Evolutionary conservation across 2,329 filamentous ascomycete genomes (phyloP).

Genomic region (Diaporthe sp.): DNA sequence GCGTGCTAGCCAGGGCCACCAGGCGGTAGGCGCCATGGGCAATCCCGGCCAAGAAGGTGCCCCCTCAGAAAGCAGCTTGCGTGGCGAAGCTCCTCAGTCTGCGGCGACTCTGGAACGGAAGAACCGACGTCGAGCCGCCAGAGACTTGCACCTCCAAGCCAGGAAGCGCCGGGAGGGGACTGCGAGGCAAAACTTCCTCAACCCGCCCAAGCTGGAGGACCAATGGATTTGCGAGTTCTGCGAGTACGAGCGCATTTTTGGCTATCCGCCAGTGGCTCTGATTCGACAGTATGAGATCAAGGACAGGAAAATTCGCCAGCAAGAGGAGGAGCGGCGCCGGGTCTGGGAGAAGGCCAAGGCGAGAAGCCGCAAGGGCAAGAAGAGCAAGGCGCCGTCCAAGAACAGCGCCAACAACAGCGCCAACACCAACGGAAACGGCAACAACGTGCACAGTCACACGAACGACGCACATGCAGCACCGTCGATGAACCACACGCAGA

Average conservation of each 20-base stretch:
- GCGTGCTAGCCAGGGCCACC: slow-evolving; percentile 28
- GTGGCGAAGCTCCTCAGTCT: slow-evolving; percentile 35
- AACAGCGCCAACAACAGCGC: slow-evolving; percentile 50
- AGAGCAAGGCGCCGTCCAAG: slow-evolving; percentile 77
- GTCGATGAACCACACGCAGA: slow-evolving; percentile 47
- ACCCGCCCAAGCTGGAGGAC: slow-evolving; percentile 78
- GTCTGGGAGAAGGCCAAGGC: slow-evolving; percentile 94
- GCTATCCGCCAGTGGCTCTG: slow-evolving; percentile 84
- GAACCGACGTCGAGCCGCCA: slow-evolving; percentile 72
- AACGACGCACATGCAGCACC: slow-evolving; percentile 37
- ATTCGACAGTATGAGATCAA: slow-evolving; percentile 96
- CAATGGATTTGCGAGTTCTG: slow-evolving; percentile 98
- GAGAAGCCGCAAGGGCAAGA: slow-evolving; percentile 91
- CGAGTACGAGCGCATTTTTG: slow-evolving; percentile 97
- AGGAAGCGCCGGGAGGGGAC: slow-evolving; percentile 83
- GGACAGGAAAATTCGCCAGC: slow-evolving; percentile 85
- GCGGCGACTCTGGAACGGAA: slow-evolving; percentile 36
- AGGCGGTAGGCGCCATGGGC: slow-evolving; percentile 9
- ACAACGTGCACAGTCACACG: slow-evolving; percentile 41
- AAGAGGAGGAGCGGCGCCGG: slow-evolving; percentile 87
- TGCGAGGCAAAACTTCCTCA: slow-evolving; percentile 81
- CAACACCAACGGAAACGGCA: slow-evolving; percentile 46
- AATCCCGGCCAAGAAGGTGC: slow-evolving; percentile 12
- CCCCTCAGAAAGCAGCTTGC: slow-evolving; percentile 37
- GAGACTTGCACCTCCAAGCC: slow-evolving; percentile 81